Base-by-base conservation (phyloP, 441 rosid genomes). In the Syzygium malaccense region DNA sequence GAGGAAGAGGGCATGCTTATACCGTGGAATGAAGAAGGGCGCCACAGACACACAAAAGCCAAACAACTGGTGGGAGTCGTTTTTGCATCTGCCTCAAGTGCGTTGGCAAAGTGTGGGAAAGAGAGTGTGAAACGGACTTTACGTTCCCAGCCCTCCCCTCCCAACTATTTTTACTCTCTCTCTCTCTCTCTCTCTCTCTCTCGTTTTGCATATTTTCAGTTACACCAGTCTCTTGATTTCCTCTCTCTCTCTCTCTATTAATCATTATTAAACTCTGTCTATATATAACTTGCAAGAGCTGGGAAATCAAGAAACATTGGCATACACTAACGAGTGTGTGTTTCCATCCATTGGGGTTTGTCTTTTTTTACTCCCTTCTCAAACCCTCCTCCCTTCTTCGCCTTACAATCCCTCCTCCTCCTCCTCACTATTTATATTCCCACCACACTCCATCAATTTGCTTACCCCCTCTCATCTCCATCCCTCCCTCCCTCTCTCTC, bases 101-200 rank as follows among this genome's bases (percentile, higher is more conserved):
- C 93, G 95, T 91, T 94, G 95, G 94, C 94, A 92, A 92, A 94
- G 94, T 92, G 94, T 94, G 95, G 91, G 95, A 95, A 93, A 94
- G 96, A 91, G 96, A 94, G 94, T 92, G 93, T 92, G 95, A 95
- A 93, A 92, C 94, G 94, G 95, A 90, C 91, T 88, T 92, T 57
- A 92, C 87, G 90, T 91, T 68, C 91, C 92, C 93, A 56, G 88
- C 90, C 89, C 80, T 11, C 23, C 80, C 80, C 49, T 37, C 83
- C 83, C 51, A 75, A 75, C 83, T 75, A 75, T 75, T 75, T 75
- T 75, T 75, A 41, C 83, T 71, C 79, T 51, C 88, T 49, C 83
- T 79, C 88, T 49, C 80, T 79, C 53, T 80, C 90, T 71, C 32
- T 55, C 25, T 90, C 64, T 60, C 66, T 60, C 32, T 71, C 94